Conservation (phyloP, 257 asterid species). For the Forsythia viridissima region DNA sequence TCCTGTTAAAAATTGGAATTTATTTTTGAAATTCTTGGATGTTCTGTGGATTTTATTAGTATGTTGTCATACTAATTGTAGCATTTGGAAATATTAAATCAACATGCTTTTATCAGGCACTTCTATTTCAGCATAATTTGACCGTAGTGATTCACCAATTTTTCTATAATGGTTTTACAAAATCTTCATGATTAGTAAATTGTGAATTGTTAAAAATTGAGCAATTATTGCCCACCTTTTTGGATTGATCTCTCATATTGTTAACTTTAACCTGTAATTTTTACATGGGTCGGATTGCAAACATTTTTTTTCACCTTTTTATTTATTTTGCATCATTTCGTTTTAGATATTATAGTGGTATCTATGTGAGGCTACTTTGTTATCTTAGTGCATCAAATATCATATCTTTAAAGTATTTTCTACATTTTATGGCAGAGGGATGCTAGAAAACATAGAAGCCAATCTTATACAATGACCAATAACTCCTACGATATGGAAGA, state of each 20-base stretch:
- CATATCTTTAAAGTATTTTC: conserved; percentile 14
- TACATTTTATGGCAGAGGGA: conserved; percentile 68
- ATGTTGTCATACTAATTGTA: background rate
- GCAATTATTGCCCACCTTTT: background rate
- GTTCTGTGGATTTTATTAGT: background rate
- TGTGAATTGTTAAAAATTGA: background rate
- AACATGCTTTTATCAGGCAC: conserved; percentile 3
- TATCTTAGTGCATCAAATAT: background rate
- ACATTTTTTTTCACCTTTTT: background rate
- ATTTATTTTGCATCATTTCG: background rate
- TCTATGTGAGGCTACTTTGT: conserved; percentile 4
- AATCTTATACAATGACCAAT: conserved; percentile 34
- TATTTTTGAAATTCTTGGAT: background rate
- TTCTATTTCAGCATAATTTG: background rate
- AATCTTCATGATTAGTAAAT: background rate
- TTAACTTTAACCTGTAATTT: background rate
- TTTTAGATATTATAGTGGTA: background rate
- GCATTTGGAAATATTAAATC: conserved; percentile 2
- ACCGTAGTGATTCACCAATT: background rate
- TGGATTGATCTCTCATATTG: background rate
- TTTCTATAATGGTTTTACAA: background rate
- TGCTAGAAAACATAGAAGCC: conserved; percentile 57
- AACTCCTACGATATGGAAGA: conserved; percentile 75
- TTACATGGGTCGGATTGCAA: conserved; percentile 2
- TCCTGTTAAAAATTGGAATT: background rate